Percentiles rank a stretch among this genome's conserved stretches.
phyloP scores from a whole-genome alignment of 495 filamentous ascomycete species.

The Penicillium bovifimosum region DNA sequence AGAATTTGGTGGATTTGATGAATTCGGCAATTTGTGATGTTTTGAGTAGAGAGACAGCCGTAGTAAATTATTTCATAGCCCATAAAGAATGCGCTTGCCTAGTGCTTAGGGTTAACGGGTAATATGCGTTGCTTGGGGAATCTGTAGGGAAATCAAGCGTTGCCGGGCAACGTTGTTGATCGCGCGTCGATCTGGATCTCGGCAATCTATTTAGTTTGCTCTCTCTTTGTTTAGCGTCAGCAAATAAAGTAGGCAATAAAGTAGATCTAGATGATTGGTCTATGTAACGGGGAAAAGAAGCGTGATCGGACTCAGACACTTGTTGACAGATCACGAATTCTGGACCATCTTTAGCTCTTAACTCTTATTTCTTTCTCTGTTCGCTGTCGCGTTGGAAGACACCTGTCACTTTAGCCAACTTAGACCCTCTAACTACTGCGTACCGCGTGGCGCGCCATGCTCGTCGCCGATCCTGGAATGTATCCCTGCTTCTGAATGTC shows the following conservation, averaged over 20 bases:
- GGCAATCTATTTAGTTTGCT: slow-evolving; percentile 15
- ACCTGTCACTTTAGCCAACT: slow-evolving; percentile 1
- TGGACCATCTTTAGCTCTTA: not conserved
- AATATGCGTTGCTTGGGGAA: slow-evolving; percentile 2
- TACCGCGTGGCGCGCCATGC: slow-evolving; percentile 25
- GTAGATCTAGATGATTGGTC: not conserved
- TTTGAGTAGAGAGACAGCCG: too few relatives aligned
- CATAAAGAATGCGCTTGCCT: not conserved
- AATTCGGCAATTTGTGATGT: too few relatives aligned
- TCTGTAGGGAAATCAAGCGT: too few relatives aligned
- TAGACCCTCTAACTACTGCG: slow-evolving; percentile 17
- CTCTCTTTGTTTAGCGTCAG: slow-evolving; percentile 12
- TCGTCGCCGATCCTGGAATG: slow-evolving; percentile 29
- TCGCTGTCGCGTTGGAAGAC: not conserved
- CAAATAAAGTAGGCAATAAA: not conserved
- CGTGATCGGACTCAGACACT: not conserved
- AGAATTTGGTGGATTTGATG: too few relatives aligned
- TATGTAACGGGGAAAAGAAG: not conserved
- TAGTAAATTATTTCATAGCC: not conserved
- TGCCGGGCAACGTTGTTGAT: slow-evolving; percentile 3
- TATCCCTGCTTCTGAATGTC: slow-evolving; percentile 22
- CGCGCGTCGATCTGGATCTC: slow-evolving; percentile 2
- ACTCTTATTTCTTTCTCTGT: not conserved
- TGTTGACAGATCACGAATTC: not conserved
- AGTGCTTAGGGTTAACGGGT: not conserved